Base-by-base conservation (phyloP, 83 land plant genomes). In the Isoetes engelmannii region DNA sequence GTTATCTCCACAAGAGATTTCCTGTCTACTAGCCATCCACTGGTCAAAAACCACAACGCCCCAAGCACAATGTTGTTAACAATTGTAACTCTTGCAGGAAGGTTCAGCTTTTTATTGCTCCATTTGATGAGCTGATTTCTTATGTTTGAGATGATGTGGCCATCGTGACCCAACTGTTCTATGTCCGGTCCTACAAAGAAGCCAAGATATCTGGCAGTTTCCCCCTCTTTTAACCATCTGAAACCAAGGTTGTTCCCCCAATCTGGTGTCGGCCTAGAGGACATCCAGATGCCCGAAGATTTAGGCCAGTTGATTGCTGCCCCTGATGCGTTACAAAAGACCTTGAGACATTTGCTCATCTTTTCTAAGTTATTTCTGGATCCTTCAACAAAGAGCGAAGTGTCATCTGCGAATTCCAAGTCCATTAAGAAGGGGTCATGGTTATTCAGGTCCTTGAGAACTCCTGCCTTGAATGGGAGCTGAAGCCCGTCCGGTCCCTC, bases 391-490 rank as follows among this genome's bases (percentile, higher is more conserved):
- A 49, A 70, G 4, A 70, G 4, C 3, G 10, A 5, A 4, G 72
- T 57, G 6, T 70, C 72, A 70, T 70, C 72, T 3, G 68, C 72
- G 45, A 70, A 70, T 12, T 6, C 13, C 5, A 28, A 7, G n/a
- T n/a, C n/a, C n/a, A n/a, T n/a, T n/a, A n/a, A n/a, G n/a, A n/a
- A n/a, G n/a, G n/a, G n/a, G n/a, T n/a, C n/a, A n/a, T n/a, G n/a
- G n/a, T n/a, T n/a, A n/a, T n/a, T n/a, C n/a, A n/a, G n/a, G n/a
- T n/a, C n/a, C 37, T 54, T 13, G 4, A 37, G n/a, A 7, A 50
- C 20, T 28, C 43, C 5, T 10, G 2, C 5, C 8, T 43, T 15
- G 12, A 10, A 43, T 4, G 7, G 70, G 4, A 70, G 55, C 4
- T 4, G 7, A 3, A 57, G 12, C 4, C 72, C 68, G 17, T 70